These are phyloP conservation scores for Coemansia sp. DNA, from an alignment of 192 early-diverging fungal species.

Conservation along the genomic window DNA sequence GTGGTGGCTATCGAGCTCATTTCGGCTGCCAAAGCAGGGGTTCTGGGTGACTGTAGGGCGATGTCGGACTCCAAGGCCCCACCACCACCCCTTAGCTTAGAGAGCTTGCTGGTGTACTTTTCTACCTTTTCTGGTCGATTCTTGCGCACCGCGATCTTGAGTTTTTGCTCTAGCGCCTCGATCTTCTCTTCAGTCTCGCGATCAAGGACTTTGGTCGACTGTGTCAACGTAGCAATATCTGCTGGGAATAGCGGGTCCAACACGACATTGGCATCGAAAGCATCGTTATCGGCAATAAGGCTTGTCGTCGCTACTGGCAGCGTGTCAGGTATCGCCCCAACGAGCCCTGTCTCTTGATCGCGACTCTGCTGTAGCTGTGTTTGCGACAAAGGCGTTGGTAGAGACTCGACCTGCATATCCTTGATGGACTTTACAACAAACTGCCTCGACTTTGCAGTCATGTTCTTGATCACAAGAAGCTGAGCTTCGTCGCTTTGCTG, in stretches of 20 bases:
- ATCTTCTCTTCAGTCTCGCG: slow-evolving; percentile 87
- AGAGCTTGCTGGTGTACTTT: slow-evolving; percentile 76
- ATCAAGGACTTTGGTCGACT: slow-evolving; percentile 21
- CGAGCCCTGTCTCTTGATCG: background rate
- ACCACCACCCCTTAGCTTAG: slow-evolving; percentile 55
- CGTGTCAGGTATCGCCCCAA: background rate
- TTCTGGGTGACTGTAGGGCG: background rate
- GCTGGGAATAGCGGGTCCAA: slow-evolving; percentile 36
- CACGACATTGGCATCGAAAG: background rate
- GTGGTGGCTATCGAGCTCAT: background rate
- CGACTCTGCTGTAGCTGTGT: background rate
- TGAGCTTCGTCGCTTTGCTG: slow-evolving; percentile 56
- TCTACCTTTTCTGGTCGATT: slow-evolving; percentile 82
- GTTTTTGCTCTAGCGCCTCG: slow-evolving; percentile 94
- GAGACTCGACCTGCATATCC: background rate
- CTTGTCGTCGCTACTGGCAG: background rate
- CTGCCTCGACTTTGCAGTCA: slow-evolving; percentile 72
- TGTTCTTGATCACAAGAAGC: slow-evolving; percentile 78
- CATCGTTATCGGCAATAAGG: background rate
- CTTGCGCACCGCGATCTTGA: slow-evolving; percentile 95
- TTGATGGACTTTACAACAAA: slow-evolving; percentile 53
- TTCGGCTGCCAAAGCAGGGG: background rate
- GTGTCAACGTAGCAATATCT: slow-evolving; percentile 3
- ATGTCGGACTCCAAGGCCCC: background rate
- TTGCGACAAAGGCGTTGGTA: background rate